These are phyloP conservation scores for Syncephalastrum racemosum DNA, from an alignment of 371 early-diverging fungal species.

Conservation along the genomic window DNA sequence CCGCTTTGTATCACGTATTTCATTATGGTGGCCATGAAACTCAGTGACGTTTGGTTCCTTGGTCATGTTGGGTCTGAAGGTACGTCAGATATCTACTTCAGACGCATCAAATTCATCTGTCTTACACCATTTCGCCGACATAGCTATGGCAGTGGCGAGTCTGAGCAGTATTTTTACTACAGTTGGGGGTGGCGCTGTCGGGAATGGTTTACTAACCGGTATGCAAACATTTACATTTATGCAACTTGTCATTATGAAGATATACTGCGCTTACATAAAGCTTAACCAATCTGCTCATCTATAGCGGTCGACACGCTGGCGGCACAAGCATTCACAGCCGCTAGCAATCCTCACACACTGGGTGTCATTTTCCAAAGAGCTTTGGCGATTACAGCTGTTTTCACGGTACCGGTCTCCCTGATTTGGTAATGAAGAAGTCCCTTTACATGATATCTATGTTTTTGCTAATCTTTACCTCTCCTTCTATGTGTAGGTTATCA, in stretches of 20 bases:
- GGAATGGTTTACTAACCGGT: conserved; percentile 43
- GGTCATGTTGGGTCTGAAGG: conserved; percentile 29
- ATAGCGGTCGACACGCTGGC: conserved; percentile 46
- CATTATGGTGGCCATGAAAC: conserved; percentile 23
- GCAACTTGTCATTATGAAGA: not conserved
- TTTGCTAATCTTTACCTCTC: not conserved
- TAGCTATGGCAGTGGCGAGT: conserved; percentile 43
- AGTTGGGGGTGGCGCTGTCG: conserved; percentile 36
- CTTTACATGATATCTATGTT: too few species aligned
- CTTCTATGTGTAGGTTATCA: conserved; percentile 16
- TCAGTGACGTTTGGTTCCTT: conserved; percentile 41
- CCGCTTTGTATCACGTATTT: conserved; percentile 33
- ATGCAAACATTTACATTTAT: not conserved
- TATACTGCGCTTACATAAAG: not conserved
- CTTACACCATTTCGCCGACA: too few species aligned
- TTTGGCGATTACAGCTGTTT: conserved; percentile 26
- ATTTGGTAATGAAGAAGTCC: conserved; percentile 21
- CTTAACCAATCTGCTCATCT: not conserved
- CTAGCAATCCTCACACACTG: conserved; percentile 27
- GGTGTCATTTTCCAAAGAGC: conserved; percentile 43
- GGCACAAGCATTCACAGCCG: conserved; percentile 45
- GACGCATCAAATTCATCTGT: not conserved
- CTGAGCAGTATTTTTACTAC: conserved; percentile 34
- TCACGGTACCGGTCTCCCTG: conserved; percentile 21
- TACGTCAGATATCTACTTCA: not conserved